Base-by-base conservation (phyloP, 257 asterid genomes). In the Parsonsia alboflavescens region DNA sequence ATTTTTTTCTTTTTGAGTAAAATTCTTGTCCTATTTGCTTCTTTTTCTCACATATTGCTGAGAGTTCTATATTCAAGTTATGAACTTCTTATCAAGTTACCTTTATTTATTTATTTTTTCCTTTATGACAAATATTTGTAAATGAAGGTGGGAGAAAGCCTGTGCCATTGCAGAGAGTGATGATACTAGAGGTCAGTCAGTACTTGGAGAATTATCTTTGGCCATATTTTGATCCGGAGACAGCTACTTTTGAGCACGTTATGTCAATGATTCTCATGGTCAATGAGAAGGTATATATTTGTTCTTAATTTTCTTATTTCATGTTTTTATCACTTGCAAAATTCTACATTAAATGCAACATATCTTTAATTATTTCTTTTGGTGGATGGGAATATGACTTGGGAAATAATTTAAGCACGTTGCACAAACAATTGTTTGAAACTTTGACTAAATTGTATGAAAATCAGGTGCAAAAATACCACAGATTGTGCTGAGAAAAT, bases 181-280 rank as follows among this genome's bases (percentile, higher is more conserved):
- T 94, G 99, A 86, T 94, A 80, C 86, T 94, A 66, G 99, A 94
- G 88, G 99, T 94, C 74, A 94, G 99, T 80, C 99, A 92, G 81
- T 94, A 92, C 84, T 73, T 92, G 88, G 99, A 94, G 90, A 94
- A 94, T 77, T 94, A 94, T 76, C 96, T 94, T 10, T 92, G 93
- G 97, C 99, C 99, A 24, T 89, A 90, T 86, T 94, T 94, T 82
- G 84, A 74, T 79, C 92, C 93, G 4, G 99, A 94, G 86, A 83
- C 86, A 67, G 87, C 99, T 75, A 86, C 96, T 17, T 92, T 94
- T 77, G 99, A 94, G 90, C 98, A 94, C 74, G 90, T 94, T 73
- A 94, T 94, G 99, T 94, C 99, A 22, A 92, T 94, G 91, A 88
- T 94, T 78, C 96, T 94, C 74, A 90, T 94, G 99, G 88, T 94